Percentiles rank a stretch among this genome's conserved stretches.
Evolutionary conservation across 129 eudicot species (phyloP).

Genomic region (Tanacetum coccineum): DNA sequence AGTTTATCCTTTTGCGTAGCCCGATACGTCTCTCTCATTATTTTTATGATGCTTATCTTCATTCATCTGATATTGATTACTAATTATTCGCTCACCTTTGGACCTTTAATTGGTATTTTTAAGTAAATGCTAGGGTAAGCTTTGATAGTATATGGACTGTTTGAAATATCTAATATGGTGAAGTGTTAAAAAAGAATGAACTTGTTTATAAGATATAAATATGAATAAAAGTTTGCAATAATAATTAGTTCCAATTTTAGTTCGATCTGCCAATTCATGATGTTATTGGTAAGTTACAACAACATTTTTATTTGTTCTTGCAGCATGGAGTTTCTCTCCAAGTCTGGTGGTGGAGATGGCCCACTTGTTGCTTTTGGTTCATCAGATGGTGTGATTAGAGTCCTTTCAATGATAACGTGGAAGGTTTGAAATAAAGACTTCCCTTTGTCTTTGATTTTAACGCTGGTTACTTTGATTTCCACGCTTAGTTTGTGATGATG

Average conservation of each 20-base stretch:
- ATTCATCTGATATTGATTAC: background rate
- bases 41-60: constrained; percentile 1
- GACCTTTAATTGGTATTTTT: background rate
- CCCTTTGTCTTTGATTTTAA: background rate
- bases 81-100: background rate
- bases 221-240: constrained; percentile 10
- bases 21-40: too few relatives aligned
- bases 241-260: background rate
- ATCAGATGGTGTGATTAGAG: constrained; percentile 95
- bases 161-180: constrained; percentile 1
- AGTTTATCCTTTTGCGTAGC: background rate
- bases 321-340: constrained; percentile 95
- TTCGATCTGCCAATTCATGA: background rate
- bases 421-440: constrained; percentile 48
- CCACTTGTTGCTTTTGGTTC: constrained; percentile 98
- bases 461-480: background rate
- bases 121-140: background rate
- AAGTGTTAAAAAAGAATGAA: background rate
- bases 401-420: constrained; percentile 98
- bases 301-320: constrained; percentile 29
- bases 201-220: constrained; percentile 5
- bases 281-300: constrained; percentile 4
- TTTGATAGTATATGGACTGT: background rate
- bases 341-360: constrained; percentile 73
- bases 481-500: constrained; percentile 11